Evolutionary conservation across 805 yeast species (phyloP).

Genomic region (Wickerhamomyces tratensis): DNA sequence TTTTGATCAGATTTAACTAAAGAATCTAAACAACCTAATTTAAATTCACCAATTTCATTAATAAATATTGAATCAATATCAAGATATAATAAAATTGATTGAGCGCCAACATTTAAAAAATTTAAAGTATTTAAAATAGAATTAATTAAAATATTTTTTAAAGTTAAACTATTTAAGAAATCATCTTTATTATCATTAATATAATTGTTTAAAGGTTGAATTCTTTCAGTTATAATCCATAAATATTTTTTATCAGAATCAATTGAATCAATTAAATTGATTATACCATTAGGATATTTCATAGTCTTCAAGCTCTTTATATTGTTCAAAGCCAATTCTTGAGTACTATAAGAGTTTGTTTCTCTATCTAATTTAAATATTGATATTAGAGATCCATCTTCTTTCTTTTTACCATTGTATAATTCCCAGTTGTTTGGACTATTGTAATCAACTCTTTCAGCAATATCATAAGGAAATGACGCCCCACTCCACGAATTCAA

Average conservation of each 20-base stretch:
- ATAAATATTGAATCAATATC: conserved; percentile 51
- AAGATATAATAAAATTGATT: conserved; percentile 57
- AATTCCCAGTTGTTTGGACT: conserved; percentile 49
- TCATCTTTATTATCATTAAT: conserved; percentile 20
- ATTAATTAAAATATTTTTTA: conserved; percentile 44
- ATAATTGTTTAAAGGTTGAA: conserved; percentile 37
- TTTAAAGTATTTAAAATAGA: conserved; percentile 44
- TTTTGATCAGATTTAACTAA: conserved; percentile 30
- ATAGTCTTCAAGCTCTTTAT: conserved; percentile 41
- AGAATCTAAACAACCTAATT: conserved; percentile 72
- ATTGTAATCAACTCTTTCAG: conserved; percentile 29
- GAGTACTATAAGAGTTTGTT: conserved; percentile 23
- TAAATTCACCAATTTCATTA: conserved; percentile 72
- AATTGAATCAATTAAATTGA: conserved; percentile 51
- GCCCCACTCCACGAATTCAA: conserved; percentile 45
- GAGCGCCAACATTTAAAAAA: conserved; percentile 44
- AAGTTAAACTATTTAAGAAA: conserved; percentile 12
- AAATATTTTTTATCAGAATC: conserved; percentile 46
- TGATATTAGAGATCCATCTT: conserved; percentile 41
- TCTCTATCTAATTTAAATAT: conserved; percentile 54
- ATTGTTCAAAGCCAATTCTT: conserved; percentile 33
- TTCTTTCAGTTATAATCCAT: conserved; percentile 61
- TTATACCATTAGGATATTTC: conserved; percentile 55
- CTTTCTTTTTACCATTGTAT: conserved; percentile 43
- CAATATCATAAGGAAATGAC: conserved; percentile 49